Base-by-base conservation (phyloP, 2,329 filamentous ascomycete species). In the Fusarium nematophilum region DNA sequence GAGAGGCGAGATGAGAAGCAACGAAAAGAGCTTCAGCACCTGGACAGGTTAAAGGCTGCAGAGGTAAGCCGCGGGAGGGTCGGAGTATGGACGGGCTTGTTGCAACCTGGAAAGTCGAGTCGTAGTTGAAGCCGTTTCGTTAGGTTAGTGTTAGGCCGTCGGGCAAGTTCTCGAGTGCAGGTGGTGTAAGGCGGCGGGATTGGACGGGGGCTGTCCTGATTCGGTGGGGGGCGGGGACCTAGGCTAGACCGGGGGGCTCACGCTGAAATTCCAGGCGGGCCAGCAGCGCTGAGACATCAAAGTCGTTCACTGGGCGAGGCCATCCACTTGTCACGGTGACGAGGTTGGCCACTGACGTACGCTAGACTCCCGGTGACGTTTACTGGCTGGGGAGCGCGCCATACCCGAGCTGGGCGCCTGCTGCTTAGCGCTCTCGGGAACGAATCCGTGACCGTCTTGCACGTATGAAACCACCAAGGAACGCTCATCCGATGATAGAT, bases 341-440 rank as follows among this genome's bases (percentile, higher is more conserved):
- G 34, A 25, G 57, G 47, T 40, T 65, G 57, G 59, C 59, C 62
- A 53, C 61, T 59, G 57, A 62, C 61, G 53, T 62, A 62, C 34
- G 27, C 33, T 30, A 25, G 30, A 49, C 51, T 30, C 21, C 36
- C 29, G 40, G 43, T 65, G 62, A 57, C 49, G 53, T 59, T 65
- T 39, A 63, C 49, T 59, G 58, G 57, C 25, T 58, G 9, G 38
- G 33, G 49, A 47, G 44, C 30, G 23, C 44, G 34, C 7, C n/a
- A n/a, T n/a, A n/a, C n/a, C 42, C 34, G 29, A 45, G 13, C 30
- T 27, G 21, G 43, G 31, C 30, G 43, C n/a, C 21, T 33, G 13
- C 44, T 33, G 29, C 23, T 60, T 64, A 62, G 59, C 55, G 59
- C 59, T 63, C 18, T 52, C n/a, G n/a, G 44, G 49, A 47, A 49